Base-by-base conservation (phyloP, 495 filamentous ascomycete genomes). In the Cercophora samala region DNA sequence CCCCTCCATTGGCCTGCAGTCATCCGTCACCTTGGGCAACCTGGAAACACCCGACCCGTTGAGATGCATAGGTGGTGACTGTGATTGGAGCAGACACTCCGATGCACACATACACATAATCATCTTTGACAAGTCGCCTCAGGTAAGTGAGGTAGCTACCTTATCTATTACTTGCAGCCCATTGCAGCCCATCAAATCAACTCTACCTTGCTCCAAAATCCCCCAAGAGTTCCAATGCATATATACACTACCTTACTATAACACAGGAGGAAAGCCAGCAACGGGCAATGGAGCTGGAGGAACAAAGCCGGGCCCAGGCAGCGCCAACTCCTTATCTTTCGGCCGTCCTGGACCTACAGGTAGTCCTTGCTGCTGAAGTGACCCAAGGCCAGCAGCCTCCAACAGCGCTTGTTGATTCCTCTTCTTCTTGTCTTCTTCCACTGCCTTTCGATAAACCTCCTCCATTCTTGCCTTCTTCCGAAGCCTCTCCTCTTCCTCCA, bases 401-500 rank as follows among this genome's bases (percentile, higher is more conserved):
- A 46, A 13, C 37, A 46, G 13, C 6, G 13, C 1, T 21, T 56
- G 22, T 56, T 56, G 22, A 56, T 24, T 21, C 13, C 21, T 21
- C 19, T 56, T 56, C 18, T 21, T 56, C 22, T 56, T 56, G 8
- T 56, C n/a, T n/a, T 56, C 37, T 9, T 46, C 37, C 8, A 46
- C 37, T 1, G 37, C 37, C 37, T 46, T 46, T 2, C 37, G 37
- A 46, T 46, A 23, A 56, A 23, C n/a, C 53, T 56, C 22, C 62
- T 53, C 53, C 42, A 26, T 46, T 23, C 18, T 46, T 22, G 3
- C 62, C 56, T 63, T 65, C 0, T 58, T 66, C 52, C 62, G 60
- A 53, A 63, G 70, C 64, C 66, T 58, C 60, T 71, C 64, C 24
- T 65, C 71, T 62, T 74, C 70, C 18, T 59, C 66, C n/a, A 60